These are phyloP conservation scores for Sisymbrium irio DNA, from an alignment of 345 rosid species.

Conservation along the genomic window DNA sequence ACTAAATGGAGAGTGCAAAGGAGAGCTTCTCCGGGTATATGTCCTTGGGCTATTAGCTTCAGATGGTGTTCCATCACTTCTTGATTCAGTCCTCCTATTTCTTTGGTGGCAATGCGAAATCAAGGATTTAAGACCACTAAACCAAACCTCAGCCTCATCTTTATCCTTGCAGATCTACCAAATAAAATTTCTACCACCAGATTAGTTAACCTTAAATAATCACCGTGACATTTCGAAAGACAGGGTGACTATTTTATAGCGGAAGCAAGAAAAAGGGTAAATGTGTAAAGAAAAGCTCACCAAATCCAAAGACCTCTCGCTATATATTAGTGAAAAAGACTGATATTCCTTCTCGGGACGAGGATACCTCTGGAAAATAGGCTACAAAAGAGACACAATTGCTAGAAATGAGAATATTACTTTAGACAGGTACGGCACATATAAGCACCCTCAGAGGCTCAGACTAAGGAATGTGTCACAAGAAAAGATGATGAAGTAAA, in stretches of 20 bases:
- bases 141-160: slow-evolving; percentile 74
- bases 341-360: slow-evolving; percentile 99
- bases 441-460: background rate
- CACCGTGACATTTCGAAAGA: slow-evolving; percentile 4
- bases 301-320: slow-evolving; percentile 92
- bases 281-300: slow-evolving; percentile 44
- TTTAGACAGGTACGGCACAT: background rate
- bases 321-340: slow-evolving; percentile 95
- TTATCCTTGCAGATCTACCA: slow-evolving; percentile 67
- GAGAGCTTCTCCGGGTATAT: slow-evolving; percentile 89
- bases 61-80: slow-evolving; percentile 49
- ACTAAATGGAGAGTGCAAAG: slow-evolving; percentile 64
- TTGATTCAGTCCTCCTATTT: slow-evolving; percentile 42
- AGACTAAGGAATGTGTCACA: slow-evolving; percentile 9
- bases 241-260: slow-evolving; percentile 1
- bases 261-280: background rate
- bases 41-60: slow-evolving; percentile 85
- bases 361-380: slow-evolving; percentile 94
- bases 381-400: slow-evolving; percentile 49
- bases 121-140: slow-evolving; percentile 53
- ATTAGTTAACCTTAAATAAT: slow-evolving; percentile 16
- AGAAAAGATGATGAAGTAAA: background rate
- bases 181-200: slow-evolving; percentile 13
- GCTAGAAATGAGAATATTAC: slow-evolving; percentile 31
- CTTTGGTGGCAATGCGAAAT: slow-evolving; percentile 40